Evolutionary conservation across 306 rosid genomes (phyloP).

Genomic region (Castanea mollissima): DNA sequence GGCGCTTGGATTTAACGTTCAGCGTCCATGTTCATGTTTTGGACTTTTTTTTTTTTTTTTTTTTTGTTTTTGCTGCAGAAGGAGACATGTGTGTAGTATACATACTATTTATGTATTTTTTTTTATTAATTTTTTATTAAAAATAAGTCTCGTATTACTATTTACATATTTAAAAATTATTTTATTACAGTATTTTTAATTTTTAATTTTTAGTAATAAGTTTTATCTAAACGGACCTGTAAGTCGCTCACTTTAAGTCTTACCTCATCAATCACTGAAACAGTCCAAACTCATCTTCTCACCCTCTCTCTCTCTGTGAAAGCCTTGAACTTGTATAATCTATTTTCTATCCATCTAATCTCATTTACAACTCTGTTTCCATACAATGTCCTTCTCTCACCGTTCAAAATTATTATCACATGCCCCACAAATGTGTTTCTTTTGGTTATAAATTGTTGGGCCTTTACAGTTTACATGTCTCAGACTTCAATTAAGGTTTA

Average conservation of each 20-base stretch:
- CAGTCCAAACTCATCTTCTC: constrained; percentile 12
- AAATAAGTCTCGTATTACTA: no score
- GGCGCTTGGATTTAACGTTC: no score
- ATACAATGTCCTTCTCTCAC: constrained; percentile 8
- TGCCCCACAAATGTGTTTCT: constrained; percentile 28
- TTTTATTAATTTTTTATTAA: no score
- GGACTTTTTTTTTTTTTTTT: no score
- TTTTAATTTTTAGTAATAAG: no score
- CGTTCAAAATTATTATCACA: constrained; percentile 19
- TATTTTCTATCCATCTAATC: constrained; percentile 7
- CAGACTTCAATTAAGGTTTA: constrained; percentile 1
- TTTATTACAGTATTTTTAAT: no score
- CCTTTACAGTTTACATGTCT: background rate
- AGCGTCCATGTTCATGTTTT: no score
- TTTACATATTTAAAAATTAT: no score
- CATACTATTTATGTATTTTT: no score
- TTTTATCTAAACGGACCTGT: background rate
- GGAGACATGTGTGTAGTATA: no score
- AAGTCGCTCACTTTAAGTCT: constrained; percentile 7
- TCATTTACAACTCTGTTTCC: constrained; percentile 3
- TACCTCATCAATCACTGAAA: constrained; percentile 46
- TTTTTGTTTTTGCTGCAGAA: no score
- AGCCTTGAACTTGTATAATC: background rate
- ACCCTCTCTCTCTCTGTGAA: no score
- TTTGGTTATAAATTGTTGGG: constrained; percentile 20